Percentiles rank a stretch among this genome's conserved stretches.
These are phyloP conservation scores for Clitopilus passeckerianus DNA, from an alignment of 768 basidiomycete species.

Conservation along the genomic window DNA sequence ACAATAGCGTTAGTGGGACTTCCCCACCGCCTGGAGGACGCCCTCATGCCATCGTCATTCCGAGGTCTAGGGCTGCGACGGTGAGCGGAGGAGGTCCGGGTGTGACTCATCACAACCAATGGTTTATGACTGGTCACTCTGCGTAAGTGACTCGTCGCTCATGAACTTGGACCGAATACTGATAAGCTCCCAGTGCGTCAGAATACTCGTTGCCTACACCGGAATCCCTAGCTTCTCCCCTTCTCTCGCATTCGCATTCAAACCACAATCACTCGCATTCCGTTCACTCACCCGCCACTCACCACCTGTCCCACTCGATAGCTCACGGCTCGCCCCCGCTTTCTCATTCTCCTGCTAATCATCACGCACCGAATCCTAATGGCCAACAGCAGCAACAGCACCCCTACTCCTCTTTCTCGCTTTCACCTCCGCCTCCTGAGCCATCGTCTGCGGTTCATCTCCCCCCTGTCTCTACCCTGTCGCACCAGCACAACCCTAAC, in stretches of 20 bases:
- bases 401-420: constrained; percentile 21
- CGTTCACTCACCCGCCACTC: constrained; percentile 18
- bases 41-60: constrained; percentile 72
- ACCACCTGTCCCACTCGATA: constrained; percentile 15
- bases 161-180: neutral
- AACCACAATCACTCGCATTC: constrained; percentile 22
- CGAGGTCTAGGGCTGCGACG: constrained; percentile 20
- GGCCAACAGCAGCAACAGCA: constrained; percentile 4
- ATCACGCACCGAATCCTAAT: neutral
- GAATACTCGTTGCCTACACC: constrained; percentile 41
- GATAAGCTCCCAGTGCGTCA: constrained; percentile 3
- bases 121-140: constrained; percentile 25
- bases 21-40: constrained; percentile 42
- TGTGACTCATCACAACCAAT: constrained; percentile 11
- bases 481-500: neutral
- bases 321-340: constrained; percentile 18
- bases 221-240: constrained; percentile 24
- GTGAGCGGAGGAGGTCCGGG: constrained; percentile 10
- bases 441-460: constrained; percentile 13
- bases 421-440: constrained; percentile 16
- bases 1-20: constrained; percentile 55
- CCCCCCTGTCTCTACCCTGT: constrained; percentile 11
- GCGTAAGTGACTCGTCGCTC: constrained; percentile 16
- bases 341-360: neutral
- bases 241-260: constrained; percentile 21